These are phyloP conservation scores for Gossypium bickii DNA, from an alignment of 345 rosid species.

Conservation along the genomic window DNA sequence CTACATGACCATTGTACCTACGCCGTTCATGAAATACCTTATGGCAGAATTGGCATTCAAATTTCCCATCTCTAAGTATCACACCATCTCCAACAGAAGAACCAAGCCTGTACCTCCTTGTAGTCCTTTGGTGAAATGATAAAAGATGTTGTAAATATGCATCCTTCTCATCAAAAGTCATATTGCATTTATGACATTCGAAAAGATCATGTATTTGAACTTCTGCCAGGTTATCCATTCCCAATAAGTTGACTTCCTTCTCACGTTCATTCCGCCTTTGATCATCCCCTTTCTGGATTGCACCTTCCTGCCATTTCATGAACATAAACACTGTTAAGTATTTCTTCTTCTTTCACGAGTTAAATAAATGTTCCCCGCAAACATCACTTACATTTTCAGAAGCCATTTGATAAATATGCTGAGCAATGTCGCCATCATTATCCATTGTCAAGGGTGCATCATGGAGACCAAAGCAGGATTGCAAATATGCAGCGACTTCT, in stretches of 20 bases:
- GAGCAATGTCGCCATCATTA: conserved; percentile 21
- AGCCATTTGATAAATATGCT: conserved; percentile 24
- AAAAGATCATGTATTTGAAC: conserved; percentile 56
- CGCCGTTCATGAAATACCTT: conserved; percentile 71
- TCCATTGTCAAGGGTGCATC: conserved; percentile 21
- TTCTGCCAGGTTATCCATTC: conserved; percentile 49
- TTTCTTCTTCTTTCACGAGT: background rate
- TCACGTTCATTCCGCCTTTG: conserved; percentile 26
- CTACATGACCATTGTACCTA: conserved; percentile 65
- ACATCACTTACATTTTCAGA: conserved; percentile 36
- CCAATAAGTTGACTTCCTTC: conserved; percentile 34
- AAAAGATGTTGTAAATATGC: conserved; percentile 64
- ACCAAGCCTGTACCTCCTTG: conserved; percentile 59
- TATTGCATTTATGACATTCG: conserved; percentile 64
- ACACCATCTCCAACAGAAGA: conserved; percentile 78
- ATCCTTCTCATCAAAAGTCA: conserved; percentile 61
- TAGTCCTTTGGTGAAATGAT: conserved; percentile 60
- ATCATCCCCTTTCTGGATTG: conserved; percentile 28
- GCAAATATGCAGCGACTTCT: conserved; percentile 58
- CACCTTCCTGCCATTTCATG: conserved; percentile 34
- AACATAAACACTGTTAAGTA: conserved; percentile 11
- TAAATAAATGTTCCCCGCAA: background rate
- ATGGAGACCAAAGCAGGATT: conserved; percentile 35
- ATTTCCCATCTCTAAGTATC: conserved; percentile 67
- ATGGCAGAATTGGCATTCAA: conserved; percentile 79